phyloP scores from a whole-genome alignment of 1,139 yeast genomes.

The Kurtzmaniella quercitrusa region DNA sequence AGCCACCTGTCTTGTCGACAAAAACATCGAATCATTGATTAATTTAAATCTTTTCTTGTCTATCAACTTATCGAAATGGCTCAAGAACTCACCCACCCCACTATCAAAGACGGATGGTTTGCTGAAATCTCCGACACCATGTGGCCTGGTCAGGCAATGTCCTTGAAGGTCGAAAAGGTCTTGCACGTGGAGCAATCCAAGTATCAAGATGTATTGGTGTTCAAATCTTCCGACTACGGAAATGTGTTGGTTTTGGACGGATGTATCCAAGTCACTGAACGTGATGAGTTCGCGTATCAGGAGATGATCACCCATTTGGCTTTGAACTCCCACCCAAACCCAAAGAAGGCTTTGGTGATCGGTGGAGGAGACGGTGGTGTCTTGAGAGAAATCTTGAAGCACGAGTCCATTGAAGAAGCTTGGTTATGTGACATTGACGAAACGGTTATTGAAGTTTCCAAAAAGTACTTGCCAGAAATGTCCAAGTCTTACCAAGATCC shows the following conservation, averaged over 20 bases:
- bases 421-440: constrained; percentile 91
- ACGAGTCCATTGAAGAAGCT: constrained; percentile 76
- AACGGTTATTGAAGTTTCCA: constrained; percentile 77
- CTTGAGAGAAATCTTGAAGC: constrained; percentile 86
- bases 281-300: constrained; percentile 93
- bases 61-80: constrained; percentile 12
- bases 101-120: constrained; percentile 85
- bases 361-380: constrained; percentile 99
- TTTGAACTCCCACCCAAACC: constrained; percentile 84
- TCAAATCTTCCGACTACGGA: constrained; percentile 84
- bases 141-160: constrained; percentile 98
- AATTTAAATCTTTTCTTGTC: not conserved
- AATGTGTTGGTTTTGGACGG: constrained; percentile 89
- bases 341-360: constrained; percentile 82
- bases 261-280: constrained; percentile 87
- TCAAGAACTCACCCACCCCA: constrained; percentile 60
- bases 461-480: constrained; percentile 82
- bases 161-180: constrained; percentile 74
- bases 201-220: constrained; percentile 86
- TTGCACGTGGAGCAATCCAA: constrained; percentile 77
- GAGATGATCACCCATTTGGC: constrained; percentile 94
- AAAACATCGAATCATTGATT: too few species aligned
- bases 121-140: constrained; percentile 79
- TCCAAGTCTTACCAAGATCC: constrained; percentile 75
- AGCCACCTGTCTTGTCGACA: not conserved